A percentile compares a stretch with the other conserved stretches of the same genome.
Conservation (phyloP, 2,329 filamentous ascomycete genomes). For the Aspergillus neotritici region DNA sequence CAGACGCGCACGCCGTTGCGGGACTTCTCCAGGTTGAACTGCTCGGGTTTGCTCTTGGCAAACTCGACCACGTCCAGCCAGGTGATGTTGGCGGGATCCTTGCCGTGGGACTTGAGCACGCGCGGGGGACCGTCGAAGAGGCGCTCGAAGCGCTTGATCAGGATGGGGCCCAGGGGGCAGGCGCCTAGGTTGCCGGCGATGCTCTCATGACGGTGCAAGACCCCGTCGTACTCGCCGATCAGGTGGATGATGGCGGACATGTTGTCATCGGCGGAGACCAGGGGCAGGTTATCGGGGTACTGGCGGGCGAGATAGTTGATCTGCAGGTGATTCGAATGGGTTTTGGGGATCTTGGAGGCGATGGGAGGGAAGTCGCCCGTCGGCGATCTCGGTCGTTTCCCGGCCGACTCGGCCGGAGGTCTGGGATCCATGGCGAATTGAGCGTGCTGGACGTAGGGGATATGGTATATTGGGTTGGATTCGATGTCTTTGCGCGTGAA, state of each 20-base stretch:
- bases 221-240: slow-evolving; percentile 76
- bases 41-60: slow-evolving; percentile 70
- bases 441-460: not conserved
- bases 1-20: slow-evolving; percentile 67
- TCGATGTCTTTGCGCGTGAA: not conserved
- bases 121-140: slow-evolving; percentile 77
- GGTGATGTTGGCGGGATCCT: slow-evolving; percentile 57
- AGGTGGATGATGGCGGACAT: slow-evolving; percentile 68
- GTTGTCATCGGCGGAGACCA: slow-evolving; percentile 61
- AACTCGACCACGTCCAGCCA: slow-evolving; percentile 86
- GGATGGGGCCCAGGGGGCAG: slow-evolving; percentile 71
- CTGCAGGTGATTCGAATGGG: slow-evolving; percentile 54
- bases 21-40: slow-evolving; percentile 67
- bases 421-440: slow-evolving; percentile 30
- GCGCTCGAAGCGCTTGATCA: slow-evolving; percentile 80
- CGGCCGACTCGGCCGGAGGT: slow-evolving; percentile 33
- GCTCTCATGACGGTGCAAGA: slow-evolving; percentile 78
- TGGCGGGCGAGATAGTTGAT: slow-evolving; percentile 64
- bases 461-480: not conserved
- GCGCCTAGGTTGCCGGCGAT: slow-evolving; percentile 80
- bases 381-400: slow-evolving; percentile 44
- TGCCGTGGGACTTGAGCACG: slow-evolving; percentile 57
- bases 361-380: slow-evolving; percentile 35
- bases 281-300: slow-evolving; percentile 55
- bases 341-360: slow-evolving; percentile 50